Percentiles rank a stretch among this genome's conserved stretches.
phyloP scores from a whole-genome alignment of 1,139 yeast genomes.

The Suzukiozyma palmioleophila region DNA sequence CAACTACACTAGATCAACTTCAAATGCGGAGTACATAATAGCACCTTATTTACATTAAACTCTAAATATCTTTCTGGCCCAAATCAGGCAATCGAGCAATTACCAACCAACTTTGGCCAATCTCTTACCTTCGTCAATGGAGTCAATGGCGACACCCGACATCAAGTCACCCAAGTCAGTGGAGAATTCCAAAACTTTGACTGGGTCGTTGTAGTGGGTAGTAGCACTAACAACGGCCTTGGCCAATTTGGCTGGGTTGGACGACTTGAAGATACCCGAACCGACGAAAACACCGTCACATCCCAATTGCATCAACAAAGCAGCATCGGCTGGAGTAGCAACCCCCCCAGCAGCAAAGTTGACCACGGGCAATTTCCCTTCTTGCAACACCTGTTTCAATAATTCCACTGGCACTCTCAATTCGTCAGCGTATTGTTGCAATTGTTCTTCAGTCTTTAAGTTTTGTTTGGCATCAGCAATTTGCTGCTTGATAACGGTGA shows the following conservation, averaged over 20 bases:
- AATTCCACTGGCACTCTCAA: conserved; percentile 58
- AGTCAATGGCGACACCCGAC: conserved; percentile 61
- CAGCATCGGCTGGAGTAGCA: conserved; percentile 89
- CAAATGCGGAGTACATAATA: no score
- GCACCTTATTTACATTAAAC: no score
- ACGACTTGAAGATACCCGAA: conserved; percentile 79
- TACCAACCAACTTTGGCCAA: conserved; percentile 54
- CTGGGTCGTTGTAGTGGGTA: conserved; percentile 66
- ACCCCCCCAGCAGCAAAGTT: conserved; percentile 91
- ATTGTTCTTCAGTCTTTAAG: conserved; percentile 40
- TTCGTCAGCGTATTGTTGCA: conserved; percentile 49
- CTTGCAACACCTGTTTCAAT: conserved; percentile 47
- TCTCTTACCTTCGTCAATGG: conserved; percentile 44
- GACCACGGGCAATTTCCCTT: conserved; percentile 75
- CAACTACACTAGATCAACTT: no score
- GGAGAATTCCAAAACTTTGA: conserved; percentile 62
- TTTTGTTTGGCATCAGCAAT: conserved; percentile 43
- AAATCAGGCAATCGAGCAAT: conserved; percentile 5
- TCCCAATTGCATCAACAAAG: conserved; percentile 86
- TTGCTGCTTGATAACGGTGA: conserved; percentile 54
- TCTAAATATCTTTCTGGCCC: no score
- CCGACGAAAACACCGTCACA: conserved; percentile 91
- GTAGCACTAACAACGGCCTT: conserved; percentile 80
- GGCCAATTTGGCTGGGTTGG: conserved; percentile 73
- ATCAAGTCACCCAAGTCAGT: conserved; percentile 74